Conservation (phyloP, 73 alveolate species). For the Paramecium bursaria region DNA sequence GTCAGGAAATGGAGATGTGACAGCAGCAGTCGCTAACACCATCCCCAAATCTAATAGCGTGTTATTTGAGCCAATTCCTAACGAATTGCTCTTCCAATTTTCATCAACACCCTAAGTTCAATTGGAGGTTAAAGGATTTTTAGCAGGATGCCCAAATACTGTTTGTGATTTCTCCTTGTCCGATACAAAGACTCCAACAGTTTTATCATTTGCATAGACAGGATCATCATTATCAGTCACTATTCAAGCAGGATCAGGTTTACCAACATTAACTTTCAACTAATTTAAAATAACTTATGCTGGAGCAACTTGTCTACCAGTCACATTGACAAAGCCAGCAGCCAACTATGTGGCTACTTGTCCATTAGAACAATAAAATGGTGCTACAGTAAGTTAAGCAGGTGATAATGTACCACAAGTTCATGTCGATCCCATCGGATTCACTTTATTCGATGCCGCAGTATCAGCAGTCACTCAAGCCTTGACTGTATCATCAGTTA, state of each 20-base stretch:
- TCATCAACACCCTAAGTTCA: slow-evolving; percentile 10
- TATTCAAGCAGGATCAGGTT: background rate
- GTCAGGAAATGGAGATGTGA: slow-evolving; percentile 49
- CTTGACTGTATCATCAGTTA: background rate
- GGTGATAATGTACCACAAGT: slow-evolving; percentile 38
- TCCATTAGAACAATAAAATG: slow-evolving; percentile 16
- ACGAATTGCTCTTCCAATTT: slow-evolving; percentile 4
- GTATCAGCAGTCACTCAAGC: background rate
- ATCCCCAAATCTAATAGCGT: background rate
- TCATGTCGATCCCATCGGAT: slow-evolving; percentile 6
- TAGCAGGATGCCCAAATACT: slow-evolving; percentile 18
- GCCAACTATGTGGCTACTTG: background rate
- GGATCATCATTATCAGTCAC: slow-evolving; percentile 19
- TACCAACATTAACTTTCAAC: background rate
- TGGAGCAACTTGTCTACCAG: slow-evolving; percentile 36
- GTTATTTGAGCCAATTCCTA: slow-evolving; percentile 42
- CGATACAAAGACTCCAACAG: background rate
- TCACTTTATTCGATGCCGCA: background rate
- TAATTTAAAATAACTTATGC: slow-evolving; percentile 1
- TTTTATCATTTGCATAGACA: background rate
- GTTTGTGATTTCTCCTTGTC: slow-evolving; percentile 10
- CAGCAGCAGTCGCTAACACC: background rate
- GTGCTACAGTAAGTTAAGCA: background rate
- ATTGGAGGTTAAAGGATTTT: background rate
- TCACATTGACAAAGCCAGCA: background rate